Conservation (phyloP, 768 basidiomycete genomes). For the Suillus subaureus region DNA sequence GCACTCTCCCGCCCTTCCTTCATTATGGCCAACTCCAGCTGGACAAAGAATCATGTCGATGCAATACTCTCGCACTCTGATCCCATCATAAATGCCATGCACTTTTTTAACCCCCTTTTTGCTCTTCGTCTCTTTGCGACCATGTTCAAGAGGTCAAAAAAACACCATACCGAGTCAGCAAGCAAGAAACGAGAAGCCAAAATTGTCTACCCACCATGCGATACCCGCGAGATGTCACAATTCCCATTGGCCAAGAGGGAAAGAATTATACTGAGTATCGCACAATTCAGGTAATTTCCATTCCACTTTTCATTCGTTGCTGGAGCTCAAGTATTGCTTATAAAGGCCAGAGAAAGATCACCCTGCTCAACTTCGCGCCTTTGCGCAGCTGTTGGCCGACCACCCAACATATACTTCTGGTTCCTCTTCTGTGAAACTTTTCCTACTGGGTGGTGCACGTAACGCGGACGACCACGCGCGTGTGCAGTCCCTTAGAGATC, state of each 20-base stretch:
- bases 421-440: conserved; percentile 50
- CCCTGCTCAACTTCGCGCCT: conserved; percentile 70
- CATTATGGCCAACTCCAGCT: conserved; percentile 93
- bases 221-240: conserved; percentile 68
- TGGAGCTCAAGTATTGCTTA: not conserved
- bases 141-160: not conserved
- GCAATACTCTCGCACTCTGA: conserved; percentile 66
- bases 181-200: conserved; percentile 72
- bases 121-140: conserved; percentile 33
- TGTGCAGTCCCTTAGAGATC: conserved; percentile 56
- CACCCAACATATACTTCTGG: conserved; percentile 58
- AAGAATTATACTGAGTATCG: conserved; percentile 78
- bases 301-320: not conserved
- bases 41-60: conserved; percentile 88
- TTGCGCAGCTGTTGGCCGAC: conserved; percentile 55
- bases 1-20: conserved; percentile 75
- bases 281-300: conserved; percentile 80
- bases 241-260: conserved; percentile 58
- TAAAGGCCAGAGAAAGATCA: conserved; percentile 94
- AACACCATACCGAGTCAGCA: conserved; percentile 68
- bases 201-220: conserved; percentile 92
- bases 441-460: conserved; percentile 86
- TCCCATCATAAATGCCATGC: conserved; percentile 46
- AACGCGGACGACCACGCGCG: conserved; percentile 74
- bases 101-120: conserved; percentile 44